Evolutionary conservation across 2,329 filamentous ascomycete species (phyloP).

Genomic region (Hortaea werneckii): DNA sequence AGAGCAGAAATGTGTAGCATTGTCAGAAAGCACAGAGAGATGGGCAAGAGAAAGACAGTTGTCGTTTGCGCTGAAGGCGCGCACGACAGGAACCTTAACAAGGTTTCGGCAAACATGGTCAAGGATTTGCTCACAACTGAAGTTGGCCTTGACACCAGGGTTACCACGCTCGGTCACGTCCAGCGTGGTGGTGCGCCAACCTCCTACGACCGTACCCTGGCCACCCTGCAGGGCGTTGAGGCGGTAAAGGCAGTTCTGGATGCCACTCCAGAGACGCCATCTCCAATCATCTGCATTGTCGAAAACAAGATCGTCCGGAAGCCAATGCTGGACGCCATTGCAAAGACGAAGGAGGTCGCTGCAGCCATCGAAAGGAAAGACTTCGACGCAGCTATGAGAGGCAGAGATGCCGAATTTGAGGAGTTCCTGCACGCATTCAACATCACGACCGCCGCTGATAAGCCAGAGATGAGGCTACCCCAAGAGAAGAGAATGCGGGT

Average conservation of each 20-base stretch:
- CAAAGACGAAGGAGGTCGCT: constrained; percentile 74
- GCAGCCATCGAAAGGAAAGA: constrained; percentile 74
- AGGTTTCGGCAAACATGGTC: constrained; percentile 71
- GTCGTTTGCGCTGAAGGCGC: constrained; percentile 96
- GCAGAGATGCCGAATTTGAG: constrained; percentile 85
- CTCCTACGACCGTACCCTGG: constrained; percentile 87
- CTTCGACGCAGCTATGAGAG: constrained; percentile 75
- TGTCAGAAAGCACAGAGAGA: constrained; percentile 66
- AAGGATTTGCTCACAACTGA: constrained; percentile 78
- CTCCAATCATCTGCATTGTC: constrained; percentile 88
- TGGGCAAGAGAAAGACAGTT: constrained; percentile 94
- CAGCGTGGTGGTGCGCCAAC: constrained; percentile 88
- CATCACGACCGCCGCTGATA: constrained; percentile 76
- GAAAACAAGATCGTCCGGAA: constrained; percentile 97
- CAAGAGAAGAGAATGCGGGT: constrained; percentile 78
- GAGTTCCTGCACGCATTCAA: constrained; percentile 87
- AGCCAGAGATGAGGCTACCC: constrained; percentile 58
- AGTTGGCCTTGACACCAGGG: constrained; percentile 78
- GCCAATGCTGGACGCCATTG: constrained; percentile 78
- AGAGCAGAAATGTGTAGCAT: constrained; percentile 75
- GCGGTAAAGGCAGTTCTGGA: constrained; percentile 87
- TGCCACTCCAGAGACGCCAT: constrained; percentile 77
- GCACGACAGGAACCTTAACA: constrained; percentile 71
- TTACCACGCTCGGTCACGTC: constrained; percentile 94
- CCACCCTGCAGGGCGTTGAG: constrained; percentile 87